A percentile compares a stretch with the other conserved stretches of the same genome.
These are phyloP conservation scores for Aegle marmelos DNA, from an alignment of 345 rosid species.

Conservation along the genomic window DNA sequence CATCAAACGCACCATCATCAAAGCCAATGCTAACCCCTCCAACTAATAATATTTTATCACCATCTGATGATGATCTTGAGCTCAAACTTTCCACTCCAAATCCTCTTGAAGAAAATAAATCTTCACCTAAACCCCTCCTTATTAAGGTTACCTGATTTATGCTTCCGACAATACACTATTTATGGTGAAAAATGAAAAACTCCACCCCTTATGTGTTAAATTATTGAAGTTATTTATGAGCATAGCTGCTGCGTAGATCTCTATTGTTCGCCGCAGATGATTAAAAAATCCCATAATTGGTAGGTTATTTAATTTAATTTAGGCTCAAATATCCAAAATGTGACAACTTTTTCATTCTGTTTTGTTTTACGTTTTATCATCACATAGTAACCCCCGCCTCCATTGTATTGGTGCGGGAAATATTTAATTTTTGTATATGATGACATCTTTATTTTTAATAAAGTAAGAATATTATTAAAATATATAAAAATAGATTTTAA, in stretches of 20 bases:
- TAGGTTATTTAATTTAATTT: too few species aligned
- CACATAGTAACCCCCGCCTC: not conserved
- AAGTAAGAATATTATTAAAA: too few species aligned
- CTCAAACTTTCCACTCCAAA: conserved; percentile 51
- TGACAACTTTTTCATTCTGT: not conserved
- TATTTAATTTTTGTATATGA: not conserved
- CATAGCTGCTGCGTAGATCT: too few species aligned
- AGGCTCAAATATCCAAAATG: too few species aligned
- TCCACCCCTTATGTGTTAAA: not conserved
- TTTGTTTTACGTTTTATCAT: not conserved
- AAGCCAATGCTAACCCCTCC: not conserved
- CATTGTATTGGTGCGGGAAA: not conserved
- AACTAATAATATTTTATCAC: not conserved
- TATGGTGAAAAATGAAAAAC: not conserved
- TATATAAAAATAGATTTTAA: too few species aligned
- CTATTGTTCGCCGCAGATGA: not conserved
- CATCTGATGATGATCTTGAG: conserved; percentile 32
- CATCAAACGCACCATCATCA: conserved; percentile 9
- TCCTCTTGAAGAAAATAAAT: conserved; percentile 22
- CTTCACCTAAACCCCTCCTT: conserved; percentile 27
- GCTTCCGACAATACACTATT: not conserved
- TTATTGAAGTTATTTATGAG: not conserved
- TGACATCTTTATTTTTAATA: not conserved
- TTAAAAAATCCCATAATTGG: too few species aligned
- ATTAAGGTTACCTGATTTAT: conserved; percentile 36